Percentiles rank a stretch among this genome's conserved stretches.
phyloP scores from a whole-genome alignment of 345 rosid genomes.

The Rhizophora apiculata region DNA sequence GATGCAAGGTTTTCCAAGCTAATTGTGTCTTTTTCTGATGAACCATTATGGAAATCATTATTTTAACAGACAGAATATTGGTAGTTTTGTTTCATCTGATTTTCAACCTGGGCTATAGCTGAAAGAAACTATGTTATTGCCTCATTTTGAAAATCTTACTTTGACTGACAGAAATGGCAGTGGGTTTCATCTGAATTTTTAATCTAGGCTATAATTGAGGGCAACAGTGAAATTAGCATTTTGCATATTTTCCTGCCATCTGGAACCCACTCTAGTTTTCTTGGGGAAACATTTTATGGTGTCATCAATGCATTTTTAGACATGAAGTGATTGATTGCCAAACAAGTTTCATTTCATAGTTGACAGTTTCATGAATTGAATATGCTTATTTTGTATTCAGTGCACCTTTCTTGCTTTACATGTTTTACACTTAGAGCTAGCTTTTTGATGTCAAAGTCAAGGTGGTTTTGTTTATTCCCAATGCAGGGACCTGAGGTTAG shows the following conservation, averaged over 20 bases:
- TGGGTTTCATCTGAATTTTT: not conserved
- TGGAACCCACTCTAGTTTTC: no score
- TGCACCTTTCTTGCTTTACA: conserved; percentile 1
- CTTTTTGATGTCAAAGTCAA: not conserved
- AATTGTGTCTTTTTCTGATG: not conserved
- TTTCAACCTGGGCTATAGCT: no score
- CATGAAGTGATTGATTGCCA: not conserved
- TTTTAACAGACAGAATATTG: no score
- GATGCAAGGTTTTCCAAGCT: not conserved
- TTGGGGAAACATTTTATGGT: no score
- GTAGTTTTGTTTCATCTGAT: no score
- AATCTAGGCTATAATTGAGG: not conserved
- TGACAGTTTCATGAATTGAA: not conserved
- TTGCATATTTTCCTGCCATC: not conserved
- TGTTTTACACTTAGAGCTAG: not conserved
- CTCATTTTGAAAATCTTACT: no score
- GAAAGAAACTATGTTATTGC: no score
- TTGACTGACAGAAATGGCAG: not conserved
- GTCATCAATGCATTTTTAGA: no score
- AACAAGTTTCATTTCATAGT: not conserved
- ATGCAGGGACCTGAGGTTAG: conserved; percentile 97
- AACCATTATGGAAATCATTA: no score
- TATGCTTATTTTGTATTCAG: not conserved
- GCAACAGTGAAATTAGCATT: not conserved
- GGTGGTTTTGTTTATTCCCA: conserved; percentile 5